These are phyloP conservation scores for Hypoxylon crocopeplum DNA, from an alignment of 495 filamentous ascomycete genomes.

Conservation along the genomic window DNA sequence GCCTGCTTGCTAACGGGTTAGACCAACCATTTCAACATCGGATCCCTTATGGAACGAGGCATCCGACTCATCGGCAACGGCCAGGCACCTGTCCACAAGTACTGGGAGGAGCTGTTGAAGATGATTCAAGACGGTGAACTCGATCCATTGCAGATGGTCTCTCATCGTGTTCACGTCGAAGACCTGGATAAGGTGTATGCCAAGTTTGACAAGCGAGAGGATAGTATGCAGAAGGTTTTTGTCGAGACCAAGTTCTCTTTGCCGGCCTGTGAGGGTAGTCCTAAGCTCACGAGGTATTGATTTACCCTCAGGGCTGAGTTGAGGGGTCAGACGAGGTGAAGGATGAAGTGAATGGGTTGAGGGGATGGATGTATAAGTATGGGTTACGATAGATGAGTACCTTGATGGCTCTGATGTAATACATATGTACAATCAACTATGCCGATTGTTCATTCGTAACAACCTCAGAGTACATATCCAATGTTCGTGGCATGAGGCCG, in stretches of 20 bases:
- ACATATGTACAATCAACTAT: background rate
- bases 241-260: slow-evolving; percentile 70
- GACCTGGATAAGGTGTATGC: slow-evolving; percentile 75
- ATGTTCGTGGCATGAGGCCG: too few species aligned
- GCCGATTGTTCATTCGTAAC: background rate
- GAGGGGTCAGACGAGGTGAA: background rate
- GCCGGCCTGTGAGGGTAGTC: slow-evolving; percentile 60
- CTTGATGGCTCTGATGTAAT: slow-evolving; percentile 25
- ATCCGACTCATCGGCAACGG: slow-evolving; percentile 83
- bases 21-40: slow-evolving; percentile 85
- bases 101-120: slow-evolving; percentile 77
- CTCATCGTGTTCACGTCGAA: slow-evolving; percentile 76
- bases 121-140: slow-evolving; percentile 74
- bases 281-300: slow-evolving; percentile 56
- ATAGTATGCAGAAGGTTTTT: slow-evolving; percentile 75
- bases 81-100: slow-evolving; percentile 83
- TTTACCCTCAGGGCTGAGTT: too few species aligned
- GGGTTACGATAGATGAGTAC: slow-evolving; percentile 5
- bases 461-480: too few species aligned
- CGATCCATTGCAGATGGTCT: slow-evolving; percentile 80
- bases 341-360: background rate
- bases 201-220: slow-evolving; percentile 72
- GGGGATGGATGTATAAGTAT: slow-evolving; percentile 1
- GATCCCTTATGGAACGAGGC: slow-evolving; percentile 85
- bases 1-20: slow-evolving; percentile 42